phyloP scores from a whole-genome alignment of 176 grass and related monocot genomes.

The Thinopyrum elongatum region DNA sequence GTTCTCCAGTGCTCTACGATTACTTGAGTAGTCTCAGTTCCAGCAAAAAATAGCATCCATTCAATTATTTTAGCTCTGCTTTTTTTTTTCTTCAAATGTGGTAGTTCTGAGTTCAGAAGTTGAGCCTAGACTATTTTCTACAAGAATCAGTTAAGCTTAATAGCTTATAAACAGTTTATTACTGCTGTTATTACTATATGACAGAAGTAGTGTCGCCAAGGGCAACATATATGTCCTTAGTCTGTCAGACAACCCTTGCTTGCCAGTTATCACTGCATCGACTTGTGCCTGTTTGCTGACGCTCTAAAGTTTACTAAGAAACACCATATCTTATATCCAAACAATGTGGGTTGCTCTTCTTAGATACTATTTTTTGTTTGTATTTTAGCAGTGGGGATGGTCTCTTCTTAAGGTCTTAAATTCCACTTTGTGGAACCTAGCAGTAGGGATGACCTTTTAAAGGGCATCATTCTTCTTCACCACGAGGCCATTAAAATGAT shows the following conservation, averaged over 20 bases:
- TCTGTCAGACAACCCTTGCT: neutral
- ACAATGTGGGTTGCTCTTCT: neutral
- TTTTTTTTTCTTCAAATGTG: neutral
- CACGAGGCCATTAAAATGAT: neutral
- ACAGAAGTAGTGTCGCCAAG: neutral
- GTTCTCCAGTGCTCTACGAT: neutral
- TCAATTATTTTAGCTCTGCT: neutral
- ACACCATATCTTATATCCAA: neutral
- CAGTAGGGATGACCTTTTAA: neutral
- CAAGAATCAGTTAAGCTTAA: neutral
- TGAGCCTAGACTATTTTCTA: neutral
- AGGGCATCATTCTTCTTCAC: neutral
- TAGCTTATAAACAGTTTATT: neutral
- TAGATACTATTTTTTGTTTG: neutral
- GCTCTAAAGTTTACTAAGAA: neutral
- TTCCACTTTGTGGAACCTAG: neutral
- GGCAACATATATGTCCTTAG: neutral
- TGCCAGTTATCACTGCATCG: neutral
- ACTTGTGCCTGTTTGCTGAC: slow-evolving; percentile 7
- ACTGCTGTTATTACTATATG: neutral
- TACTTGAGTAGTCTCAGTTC: neutral
- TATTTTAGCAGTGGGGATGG: neutral
- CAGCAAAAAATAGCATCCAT: neutral
- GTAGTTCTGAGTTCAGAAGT: neutral
- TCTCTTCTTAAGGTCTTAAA: slow-evolving; percentile 5